Evolutionary conservation across 352 stramenopile genomes (phyloP).

Genomic region (Phytopythium aichiense): DNA sequence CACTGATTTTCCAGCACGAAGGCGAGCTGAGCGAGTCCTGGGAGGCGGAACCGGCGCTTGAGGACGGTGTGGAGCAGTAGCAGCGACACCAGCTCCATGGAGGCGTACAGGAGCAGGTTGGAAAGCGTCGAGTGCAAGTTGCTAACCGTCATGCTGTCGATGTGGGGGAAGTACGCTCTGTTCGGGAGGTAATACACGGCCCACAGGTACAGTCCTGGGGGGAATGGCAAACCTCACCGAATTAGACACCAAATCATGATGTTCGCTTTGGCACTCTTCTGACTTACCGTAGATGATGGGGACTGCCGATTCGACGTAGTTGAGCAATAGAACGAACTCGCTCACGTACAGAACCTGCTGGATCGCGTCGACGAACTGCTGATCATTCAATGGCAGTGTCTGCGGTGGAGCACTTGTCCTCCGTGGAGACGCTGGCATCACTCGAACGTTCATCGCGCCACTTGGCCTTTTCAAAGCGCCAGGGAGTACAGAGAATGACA

Average conservation of each 20-base stretch:
- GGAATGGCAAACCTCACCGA: neutral
- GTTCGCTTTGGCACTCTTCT: too few species aligned
- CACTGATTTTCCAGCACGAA: conserved; percentile 29
- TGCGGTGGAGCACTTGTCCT: neutral
- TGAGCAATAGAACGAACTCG: conserved; percentile 36
- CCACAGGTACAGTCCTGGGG: conserved; percentile 17
- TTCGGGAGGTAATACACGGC: conserved; percentile 28
- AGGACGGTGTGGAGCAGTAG: conserved; percentile 14
- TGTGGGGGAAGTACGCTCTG: conserved; percentile 15
- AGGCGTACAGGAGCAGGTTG: conserved; percentile 24
- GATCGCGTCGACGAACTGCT: conserved; percentile 3
- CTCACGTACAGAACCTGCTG: conserved; percentile 27
- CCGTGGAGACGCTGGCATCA: neutral
- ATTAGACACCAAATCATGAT: neutral
- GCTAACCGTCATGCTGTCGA: conserved; percentile 11
- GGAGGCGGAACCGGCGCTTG: conserved; percentile 14
- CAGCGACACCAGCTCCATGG: conserved; percentile 29
- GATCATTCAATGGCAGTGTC: neutral
- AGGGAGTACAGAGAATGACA: neutral
- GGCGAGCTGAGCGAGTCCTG: conserved; percentile 18
- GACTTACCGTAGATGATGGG: conserved; percentile 34
- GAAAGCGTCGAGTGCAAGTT: conserved; percentile 10
- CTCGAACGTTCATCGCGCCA: neutral
- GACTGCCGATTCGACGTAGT: conserved; percentile 34
- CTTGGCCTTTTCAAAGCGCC: neutral